Conservation (phyloP, 148 eudicot genomes). For the Camellia sinensis region DNA sequence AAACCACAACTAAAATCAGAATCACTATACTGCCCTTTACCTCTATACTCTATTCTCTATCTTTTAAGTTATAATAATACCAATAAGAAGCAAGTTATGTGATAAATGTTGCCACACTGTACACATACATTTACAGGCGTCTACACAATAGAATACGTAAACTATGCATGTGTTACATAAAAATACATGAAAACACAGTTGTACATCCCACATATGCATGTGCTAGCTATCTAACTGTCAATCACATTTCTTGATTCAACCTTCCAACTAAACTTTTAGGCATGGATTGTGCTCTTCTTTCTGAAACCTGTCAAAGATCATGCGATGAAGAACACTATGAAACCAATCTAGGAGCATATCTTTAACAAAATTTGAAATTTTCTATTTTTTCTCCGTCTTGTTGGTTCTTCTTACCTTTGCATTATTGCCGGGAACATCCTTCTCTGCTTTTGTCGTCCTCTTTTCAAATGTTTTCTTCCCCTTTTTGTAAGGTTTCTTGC, state of each 20-base stretch:
- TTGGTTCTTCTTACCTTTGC: constrained; percentile 45
- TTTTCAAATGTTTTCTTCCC: constrained; percentile 19
- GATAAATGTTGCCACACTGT: not conserved
- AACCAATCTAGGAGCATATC: not conserved
- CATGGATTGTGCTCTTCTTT: not conserved
- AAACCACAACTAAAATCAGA: too few relatives aligned
- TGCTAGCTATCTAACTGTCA: constrained; percentile 18
- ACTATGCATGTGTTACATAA: not conserved
- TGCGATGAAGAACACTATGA: constrained; percentile 8
- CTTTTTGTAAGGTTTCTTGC: constrained; percentile 32
- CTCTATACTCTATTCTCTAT: constrained; percentile 5
- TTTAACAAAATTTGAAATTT: too few relatives aligned
- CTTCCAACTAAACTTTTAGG: constrained; percentile 7
- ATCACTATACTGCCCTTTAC: not conserved
- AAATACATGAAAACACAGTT: constrained; percentile 21
- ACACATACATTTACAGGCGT: not conserved
- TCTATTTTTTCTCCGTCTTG: constrained; percentile 16
- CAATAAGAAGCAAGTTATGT: not conserved
- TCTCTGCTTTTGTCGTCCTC: constrained; percentile 21
- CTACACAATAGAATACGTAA: not conserved
- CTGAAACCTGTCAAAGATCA: not conserved
- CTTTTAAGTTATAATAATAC: not conserved
- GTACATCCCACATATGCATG: constrained; percentile 19
- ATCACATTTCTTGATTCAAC: constrained; percentile 10
- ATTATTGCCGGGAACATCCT: constrained; percentile 29